phyloP scores from a whole-genome alignment of 345 rosid genomes.

The Ceriops zippeliana region DNA sequence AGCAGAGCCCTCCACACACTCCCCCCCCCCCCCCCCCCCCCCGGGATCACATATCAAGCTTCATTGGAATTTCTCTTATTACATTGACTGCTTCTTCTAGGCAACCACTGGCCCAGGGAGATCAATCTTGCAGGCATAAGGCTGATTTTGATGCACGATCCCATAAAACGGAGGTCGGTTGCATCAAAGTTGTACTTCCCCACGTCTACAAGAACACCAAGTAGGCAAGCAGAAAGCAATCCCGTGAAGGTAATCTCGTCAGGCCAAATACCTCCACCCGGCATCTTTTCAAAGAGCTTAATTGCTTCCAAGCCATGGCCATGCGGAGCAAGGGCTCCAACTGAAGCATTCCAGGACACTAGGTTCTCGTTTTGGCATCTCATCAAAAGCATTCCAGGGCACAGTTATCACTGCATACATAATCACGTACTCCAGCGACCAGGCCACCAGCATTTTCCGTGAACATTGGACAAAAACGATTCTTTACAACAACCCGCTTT shows the following conservation, averaged over 20 bases:
- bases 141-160: slow-evolving; percentile 44
- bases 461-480: slow-evolving; percentile 23
- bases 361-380: slow-evolving; percentile 44
- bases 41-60: slow-evolving; percentile 12
- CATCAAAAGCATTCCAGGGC: slow-evolving; percentile 33
- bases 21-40: no score
- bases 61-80: slow-evolving; percentile 16
- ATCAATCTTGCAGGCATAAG: slow-evolving; percentile 57
- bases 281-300: slow-evolving; percentile 41
- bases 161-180: slow-evolving; percentile 36
- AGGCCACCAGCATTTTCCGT: slow-evolving; percentile 27
- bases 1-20: background rate
- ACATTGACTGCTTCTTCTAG: slow-evolving; percentile 32
- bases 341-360: slow-evolving; percentile 55
- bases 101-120: slow-evolving; percentile 44
- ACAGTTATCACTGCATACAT: background rate
- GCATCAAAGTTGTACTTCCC: slow-evolving; percentile 39
- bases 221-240: slow-evolving; percentile 46
- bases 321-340: slow-evolving; percentile 55
- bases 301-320: slow-evolving; percentile 45
- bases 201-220: slow-evolving; percentile 39
- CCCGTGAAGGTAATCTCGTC: slow-evolving; percentile 43
- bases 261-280: slow-evolving; percentile 26
- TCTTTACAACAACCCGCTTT: slow-evolving; percentile 27
- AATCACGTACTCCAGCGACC: slow-evolving; percentile 12